These are phyloP conservation scores for Polyplosphaeria fusca DNA, from an alignment of 495 filamentous ascomycete species.

Conservation along the genomic window DNA sequence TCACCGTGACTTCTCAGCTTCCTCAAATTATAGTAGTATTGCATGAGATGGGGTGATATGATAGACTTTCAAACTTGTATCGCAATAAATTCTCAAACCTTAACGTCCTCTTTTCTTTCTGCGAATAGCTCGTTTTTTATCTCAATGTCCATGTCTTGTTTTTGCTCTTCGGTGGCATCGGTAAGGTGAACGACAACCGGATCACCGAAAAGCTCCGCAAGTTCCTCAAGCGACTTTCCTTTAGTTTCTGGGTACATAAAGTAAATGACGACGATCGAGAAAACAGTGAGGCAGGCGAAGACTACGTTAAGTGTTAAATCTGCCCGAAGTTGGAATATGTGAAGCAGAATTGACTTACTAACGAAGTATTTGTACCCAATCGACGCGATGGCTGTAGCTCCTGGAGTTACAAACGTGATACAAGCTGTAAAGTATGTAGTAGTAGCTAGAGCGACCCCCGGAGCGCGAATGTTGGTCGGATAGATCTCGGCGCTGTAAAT, in stretches of 20 bases:
- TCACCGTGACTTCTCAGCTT: too few relatives aligned
- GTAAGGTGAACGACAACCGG: constrained; percentile 31
- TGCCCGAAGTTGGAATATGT: not conserved
- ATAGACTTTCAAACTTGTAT: too few relatives aligned
- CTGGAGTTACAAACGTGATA: constrained; percentile 33
- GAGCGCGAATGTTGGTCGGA: constrained; percentile 35
- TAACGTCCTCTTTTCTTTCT: constrained; percentile 8
- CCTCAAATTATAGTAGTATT: too few relatives aligned
- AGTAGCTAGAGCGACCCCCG: constrained; percentile 29
- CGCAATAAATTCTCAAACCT: not conserved
- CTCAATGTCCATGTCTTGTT: constrained; percentile 22
- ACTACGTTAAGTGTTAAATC: not conserved
- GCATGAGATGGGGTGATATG: too few relatives aligned
- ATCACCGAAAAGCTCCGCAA: constrained; percentile 34
- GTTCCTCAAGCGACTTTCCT: constrained; percentile 31
- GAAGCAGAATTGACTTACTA: constrained; percentile 5
- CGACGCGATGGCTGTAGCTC: constrained; percentile 29
- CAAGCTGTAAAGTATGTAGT: constrained; percentile 34
- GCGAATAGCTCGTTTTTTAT: constrained; percentile 27
- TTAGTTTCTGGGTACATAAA: constrained; percentile 35
- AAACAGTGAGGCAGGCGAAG: constrained; percentile 32
- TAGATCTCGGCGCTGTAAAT: constrained; percentile 37
- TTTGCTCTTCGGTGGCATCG: constrained; percentile 26
- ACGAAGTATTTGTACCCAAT: constrained; percentile 33
- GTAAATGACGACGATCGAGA: constrained; percentile 32